phyloP scores from a whole-genome alignment of 2,329 filamentous ascomycete genomes.

The Ceratocystis eucalypticola region DNA sequence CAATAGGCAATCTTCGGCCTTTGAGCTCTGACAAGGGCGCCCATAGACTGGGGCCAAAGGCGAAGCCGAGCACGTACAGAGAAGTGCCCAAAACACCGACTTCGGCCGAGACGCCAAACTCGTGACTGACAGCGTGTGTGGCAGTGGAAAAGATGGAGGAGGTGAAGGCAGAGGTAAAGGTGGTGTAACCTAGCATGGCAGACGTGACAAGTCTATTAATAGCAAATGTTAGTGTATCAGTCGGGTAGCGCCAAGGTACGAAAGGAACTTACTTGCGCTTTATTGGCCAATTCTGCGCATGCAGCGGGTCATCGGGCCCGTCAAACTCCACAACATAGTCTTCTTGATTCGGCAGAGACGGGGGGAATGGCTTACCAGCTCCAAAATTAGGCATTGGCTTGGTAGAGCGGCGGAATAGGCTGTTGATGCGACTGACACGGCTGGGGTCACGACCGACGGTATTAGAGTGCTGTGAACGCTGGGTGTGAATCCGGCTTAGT shows the following conservation, averaged over 20 bases:
- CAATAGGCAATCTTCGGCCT: conserved; percentile 50
- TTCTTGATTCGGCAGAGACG: conserved; percentile 53
- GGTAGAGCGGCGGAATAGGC: conserved; percentile 36
- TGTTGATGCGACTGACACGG: conserved; percentile 18
- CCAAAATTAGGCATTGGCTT: conserved; percentile 57
- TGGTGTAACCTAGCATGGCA: conserved; percentile 58
- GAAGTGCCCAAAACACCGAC: conserved; percentile 53
- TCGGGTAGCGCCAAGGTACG: not conserved
- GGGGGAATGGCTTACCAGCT: conserved; percentile 61
- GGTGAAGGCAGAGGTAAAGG: conserved; percentile 56
- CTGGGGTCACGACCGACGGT: conserved; percentile 48
- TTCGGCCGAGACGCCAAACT: conserved; percentile 48
- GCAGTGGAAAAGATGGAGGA: conserved; percentile 64
- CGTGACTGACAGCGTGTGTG: conserved; percentile 39
- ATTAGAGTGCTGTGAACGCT: conserved; percentile 53
- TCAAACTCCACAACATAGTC: conserved; percentile 78
- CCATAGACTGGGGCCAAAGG: conserved; percentile 57
- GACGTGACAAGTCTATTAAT: conserved; percentile 43
- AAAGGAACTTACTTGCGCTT: conserved; percentile 53
- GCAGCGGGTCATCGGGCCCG: conserved; percentile 66
- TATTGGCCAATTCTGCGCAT: conserved; percentile 76
- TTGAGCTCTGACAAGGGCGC: conserved; percentile 60
- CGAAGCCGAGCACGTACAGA: conserved; percentile 59
- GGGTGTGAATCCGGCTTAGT: conserved; percentile 57
- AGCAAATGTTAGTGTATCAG: not conserved